A percentile compares a stretch with the other conserved stretches of the same genome.
Evolutionary conservation across 2,329 filamentous ascomycete genomes (phyloP).

Genomic region (Lecanicillium sp.): DNA sequence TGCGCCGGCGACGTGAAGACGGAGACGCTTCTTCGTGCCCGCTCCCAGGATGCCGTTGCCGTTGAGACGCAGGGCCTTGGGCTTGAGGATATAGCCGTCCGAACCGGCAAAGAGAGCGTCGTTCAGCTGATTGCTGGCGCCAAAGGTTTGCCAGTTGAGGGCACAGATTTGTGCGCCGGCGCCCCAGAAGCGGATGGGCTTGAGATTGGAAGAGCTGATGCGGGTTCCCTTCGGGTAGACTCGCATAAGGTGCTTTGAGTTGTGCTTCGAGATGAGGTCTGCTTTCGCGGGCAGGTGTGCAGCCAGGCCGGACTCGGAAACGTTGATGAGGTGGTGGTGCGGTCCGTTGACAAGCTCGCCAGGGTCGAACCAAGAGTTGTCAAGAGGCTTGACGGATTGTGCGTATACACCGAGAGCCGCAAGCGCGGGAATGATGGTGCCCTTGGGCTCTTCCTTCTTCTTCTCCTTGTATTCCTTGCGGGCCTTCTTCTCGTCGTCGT

Average conservation of each 20-base stretch:
- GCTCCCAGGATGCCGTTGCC: constrained; percentile 43
- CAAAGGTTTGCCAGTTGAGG: constrained; percentile 64
- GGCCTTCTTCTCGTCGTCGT: constrained; percentile 36
- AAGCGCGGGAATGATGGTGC: constrained; percentile 55
- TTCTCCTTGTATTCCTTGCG: constrained; percentile 45
- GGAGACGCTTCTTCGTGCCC: constrained; percentile 39
- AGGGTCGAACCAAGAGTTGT: constrained; percentile 57
- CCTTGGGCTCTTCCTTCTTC: constrained; percentile 38
- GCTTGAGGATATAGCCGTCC: constrained; percentile 60
- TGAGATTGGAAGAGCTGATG: constrained; percentile 58
- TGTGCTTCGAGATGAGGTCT: constrained; percentile 48
- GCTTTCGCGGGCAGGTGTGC: constrained; percentile 39
- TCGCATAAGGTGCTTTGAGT: constrained; percentile 59
- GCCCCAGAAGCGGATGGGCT: constrained; percentile 57
- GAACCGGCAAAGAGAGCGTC: constrained; percentile 60
- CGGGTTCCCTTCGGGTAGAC: constrained; percentile 63
- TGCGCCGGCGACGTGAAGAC: constrained; percentile 54
- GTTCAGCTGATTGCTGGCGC: constrained; percentile 58
- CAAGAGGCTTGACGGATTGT: constrained; percentile 58
- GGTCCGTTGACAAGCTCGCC: constrained; percentile 45
- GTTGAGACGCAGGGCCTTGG: constrained; percentile 47
- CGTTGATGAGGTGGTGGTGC: constrained; percentile 61
- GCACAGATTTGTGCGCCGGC: constrained; percentile 62
- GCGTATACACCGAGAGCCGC: constrained; percentile 61
- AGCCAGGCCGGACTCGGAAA: constrained; percentile 54